These are phyloP conservation scores for Cichorium intybus DNA, from an alignment of 140 eudicot species.

Conservation along the genomic window DNA sequence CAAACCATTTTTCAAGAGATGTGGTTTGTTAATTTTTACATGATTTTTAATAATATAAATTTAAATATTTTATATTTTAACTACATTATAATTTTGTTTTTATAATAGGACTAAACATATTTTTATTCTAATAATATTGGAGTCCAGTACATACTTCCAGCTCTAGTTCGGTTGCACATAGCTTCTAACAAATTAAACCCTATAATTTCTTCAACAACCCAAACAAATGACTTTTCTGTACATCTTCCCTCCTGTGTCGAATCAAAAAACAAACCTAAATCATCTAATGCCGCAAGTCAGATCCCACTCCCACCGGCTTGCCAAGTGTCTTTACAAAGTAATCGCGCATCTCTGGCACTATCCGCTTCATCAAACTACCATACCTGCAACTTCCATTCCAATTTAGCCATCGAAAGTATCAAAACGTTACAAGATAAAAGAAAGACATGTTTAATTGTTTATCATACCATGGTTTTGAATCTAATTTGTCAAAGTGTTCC, in stretches of 20 bases:
- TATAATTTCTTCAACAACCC: conserved; percentile 11
- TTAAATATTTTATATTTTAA: no score
- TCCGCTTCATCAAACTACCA: conserved; percentile 35
- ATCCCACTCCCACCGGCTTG: conserved; percentile 32
- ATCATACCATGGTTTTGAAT: conserved; percentile 61
- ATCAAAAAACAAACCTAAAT: conserved; percentile 31
- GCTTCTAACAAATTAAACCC: background rate
- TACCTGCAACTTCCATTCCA: conserved; percentile 16
- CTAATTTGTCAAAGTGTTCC: conserved; percentile 51
- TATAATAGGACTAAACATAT: no score
- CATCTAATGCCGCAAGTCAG: conserved; percentile 18
- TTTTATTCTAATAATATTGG: no score
- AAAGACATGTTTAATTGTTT: background rate
- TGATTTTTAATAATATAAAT: no score
- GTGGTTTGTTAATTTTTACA: no score
- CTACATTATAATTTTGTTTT: no score
- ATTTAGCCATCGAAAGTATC: conserved; percentile 1
- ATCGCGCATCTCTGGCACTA: conserved; percentile 50
- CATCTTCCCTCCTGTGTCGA: conserved; percentile 27
- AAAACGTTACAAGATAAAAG: background rate
- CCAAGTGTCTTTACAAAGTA: conserved; percentile 49
- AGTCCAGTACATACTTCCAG: background rate
- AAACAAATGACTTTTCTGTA: conserved; percentile 31
- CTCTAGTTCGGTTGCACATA: background rate
- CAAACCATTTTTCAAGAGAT: no score